These are phyloP conservation scores for Xerocomellus chrysenteron DNA, from an alignment of 768 basidiomycete species.

Conservation along the genomic window DNA sequence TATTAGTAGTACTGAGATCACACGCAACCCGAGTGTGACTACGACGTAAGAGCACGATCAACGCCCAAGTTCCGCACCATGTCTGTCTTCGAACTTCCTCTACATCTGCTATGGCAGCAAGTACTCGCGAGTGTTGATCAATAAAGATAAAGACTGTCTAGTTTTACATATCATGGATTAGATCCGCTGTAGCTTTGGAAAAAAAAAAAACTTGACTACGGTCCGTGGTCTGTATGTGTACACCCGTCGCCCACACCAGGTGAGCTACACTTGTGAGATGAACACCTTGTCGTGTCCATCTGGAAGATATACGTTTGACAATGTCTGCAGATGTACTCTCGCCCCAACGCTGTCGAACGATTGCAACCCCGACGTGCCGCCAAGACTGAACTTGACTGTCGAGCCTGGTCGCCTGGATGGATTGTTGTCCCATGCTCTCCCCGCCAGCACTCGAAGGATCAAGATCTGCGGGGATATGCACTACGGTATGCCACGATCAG, in stretches of 20 bases:
- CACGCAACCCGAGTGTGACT: too few species aligned
- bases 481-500: background rate
- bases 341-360: background rate
- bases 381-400: conserved; percentile 11
- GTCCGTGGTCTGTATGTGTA: background rate
- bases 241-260: background rate
- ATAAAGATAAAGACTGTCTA: too few species aligned
- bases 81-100: too few species aligned
- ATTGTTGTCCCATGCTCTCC: conserved; percentile 11
- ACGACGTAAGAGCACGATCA: too few species aligned
- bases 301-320: background rate
- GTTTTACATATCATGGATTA: too few species aligned
- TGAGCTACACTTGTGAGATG: background rate
- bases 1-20: too few species aligned
- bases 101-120: too few species aligned
- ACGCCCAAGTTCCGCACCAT: too few species aligned
- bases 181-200: too few species aligned
- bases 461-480: too few species aligned
- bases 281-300: background rate
- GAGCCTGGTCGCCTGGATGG: background rate
- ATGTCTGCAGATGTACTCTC: background rate
- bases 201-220: background rate
- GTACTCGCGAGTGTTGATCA: too few species aligned
- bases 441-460: conserved; percentile 13
- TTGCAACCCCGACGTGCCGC: background rate